Evolutionary conservation across 169 alveolate species (phyloP).

Genomic region (Eimeria maxima): DNA sequence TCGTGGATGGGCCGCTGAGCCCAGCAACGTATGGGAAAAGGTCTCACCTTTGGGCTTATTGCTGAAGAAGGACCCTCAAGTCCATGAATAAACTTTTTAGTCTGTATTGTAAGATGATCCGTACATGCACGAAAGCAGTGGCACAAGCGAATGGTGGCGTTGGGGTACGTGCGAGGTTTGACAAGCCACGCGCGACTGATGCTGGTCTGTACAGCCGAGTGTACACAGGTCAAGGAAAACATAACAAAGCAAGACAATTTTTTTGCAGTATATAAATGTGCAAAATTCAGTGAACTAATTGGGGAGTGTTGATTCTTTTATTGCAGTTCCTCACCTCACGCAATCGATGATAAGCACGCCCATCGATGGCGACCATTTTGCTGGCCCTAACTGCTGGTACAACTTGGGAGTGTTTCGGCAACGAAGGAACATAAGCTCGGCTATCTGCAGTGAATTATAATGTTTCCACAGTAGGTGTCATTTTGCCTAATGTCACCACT

Average conservation of each 20-base stretch:
- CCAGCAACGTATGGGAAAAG: neutral
- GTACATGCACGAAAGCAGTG: slow-evolving; percentile 14
- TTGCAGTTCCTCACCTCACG: neutral
- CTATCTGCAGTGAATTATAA: neutral
- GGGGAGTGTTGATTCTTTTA: neutral
- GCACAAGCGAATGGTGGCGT: neutral
- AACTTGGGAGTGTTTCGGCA: neutral
- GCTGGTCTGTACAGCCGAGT: slow-evolving; percentile 19
- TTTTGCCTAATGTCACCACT: too few relatives aligned
- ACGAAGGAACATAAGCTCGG: neutral
- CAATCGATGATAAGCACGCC: slow-evolving; percentile 1
- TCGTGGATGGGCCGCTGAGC: neutral
- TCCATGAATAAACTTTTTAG: neutral
- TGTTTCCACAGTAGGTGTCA: neutral
- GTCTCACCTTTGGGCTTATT: neutral
- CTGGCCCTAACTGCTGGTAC: neutral
- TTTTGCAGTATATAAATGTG: neutral
- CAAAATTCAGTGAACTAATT: neutral
- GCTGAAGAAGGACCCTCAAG: neutral
- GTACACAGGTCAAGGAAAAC: neutral
- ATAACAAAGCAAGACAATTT: neutral
- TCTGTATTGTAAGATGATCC: too few relatives aligned
- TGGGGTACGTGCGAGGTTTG: slow-evolving; percentile 69
- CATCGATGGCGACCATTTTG: neutral
- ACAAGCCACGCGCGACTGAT: slow-evolving; percentile 66